phyloP scores from a whole-genome alignment of 257 asterid genomes.

The Orobanche coerulescens region DNA sequence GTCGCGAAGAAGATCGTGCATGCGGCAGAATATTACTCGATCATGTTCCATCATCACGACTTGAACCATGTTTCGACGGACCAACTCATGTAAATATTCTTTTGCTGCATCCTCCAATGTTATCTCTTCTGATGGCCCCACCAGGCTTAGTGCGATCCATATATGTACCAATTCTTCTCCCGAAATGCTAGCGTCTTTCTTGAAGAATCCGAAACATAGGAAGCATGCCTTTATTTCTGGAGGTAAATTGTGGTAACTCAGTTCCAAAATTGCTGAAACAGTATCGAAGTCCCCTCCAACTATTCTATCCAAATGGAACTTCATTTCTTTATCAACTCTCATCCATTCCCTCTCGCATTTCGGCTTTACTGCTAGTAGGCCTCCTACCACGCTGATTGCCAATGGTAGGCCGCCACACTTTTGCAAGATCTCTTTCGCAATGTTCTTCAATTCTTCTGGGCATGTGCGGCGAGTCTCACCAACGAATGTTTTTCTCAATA shows the following conservation, averaged over 20 bases:
- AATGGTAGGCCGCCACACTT: conserved; percentile 20
- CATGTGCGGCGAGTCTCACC: neutral
- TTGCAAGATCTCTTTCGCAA: conserved; percentile 12
- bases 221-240: conserved; percentile 16
- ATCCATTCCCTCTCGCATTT: conserved; percentile 14
- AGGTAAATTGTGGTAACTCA: conserved; percentile 21
- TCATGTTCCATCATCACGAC: no score
- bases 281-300: neutral
- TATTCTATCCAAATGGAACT: neutral
- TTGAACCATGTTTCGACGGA: conserved; percentile 18
- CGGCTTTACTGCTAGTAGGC: neutral
- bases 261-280: conserved; percentile 3
- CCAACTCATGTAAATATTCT: conserved; percentile 20
- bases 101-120: conserved; percentile 16
- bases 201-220: conserved; percentile 9
- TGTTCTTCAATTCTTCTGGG: conserved; percentile 3
- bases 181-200: conserved; percentile 10
- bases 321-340: neutral
- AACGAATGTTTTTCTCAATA: conserved; percentile 9
- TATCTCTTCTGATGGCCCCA: conserved; percentile 1
- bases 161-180: conserved; percentile 11
- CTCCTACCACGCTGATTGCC: conserved; percentile 16
- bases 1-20: no score
- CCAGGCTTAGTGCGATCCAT: conserved; percentile 1
- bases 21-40: no score